phyloP scores from a whole-genome alignment of 805 yeast species.

The Zygosaccharomyces lentus region DNA sequence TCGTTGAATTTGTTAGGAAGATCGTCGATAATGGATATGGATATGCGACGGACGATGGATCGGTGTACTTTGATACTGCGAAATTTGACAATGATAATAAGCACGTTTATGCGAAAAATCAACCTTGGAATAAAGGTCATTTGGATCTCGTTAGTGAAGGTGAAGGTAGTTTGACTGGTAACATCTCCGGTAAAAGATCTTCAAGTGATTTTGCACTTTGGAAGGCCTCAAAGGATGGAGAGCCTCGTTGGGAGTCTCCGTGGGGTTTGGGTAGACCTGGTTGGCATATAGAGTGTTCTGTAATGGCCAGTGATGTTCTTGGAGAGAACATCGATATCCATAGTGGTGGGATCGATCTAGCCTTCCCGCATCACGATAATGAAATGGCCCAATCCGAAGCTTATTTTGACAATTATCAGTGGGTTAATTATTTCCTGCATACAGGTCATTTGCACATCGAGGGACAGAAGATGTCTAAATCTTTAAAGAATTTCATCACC shows the following conservation, averaged over 20 bases:
- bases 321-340: slow-evolving; percentile 89
- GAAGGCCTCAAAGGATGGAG: slow-evolving; percentile 96
- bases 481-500: slow-evolving; percentile 91
- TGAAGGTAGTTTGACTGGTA: slow-evolving; percentile 72
- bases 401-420: slow-evolving; percentile 78
- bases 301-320: slow-evolving; percentile 89
- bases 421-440: slow-evolving; percentile 96
- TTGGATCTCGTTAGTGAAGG: slow-evolving; percentile 85
- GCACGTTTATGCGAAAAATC: slow-evolving; percentile 91
- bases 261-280: slow-evolving; percentile 99
- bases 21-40: slow-evolving; percentile 82
- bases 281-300: slow-evolving; percentile 99
- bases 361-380: slow-evolving; percentile 98
- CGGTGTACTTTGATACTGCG: slow-evolving; percentile 91
- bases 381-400: slow-evolving; percentile 98
- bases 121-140: slow-evolving; percentile 97
- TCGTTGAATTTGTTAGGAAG: slow-evolving; percentile 67
- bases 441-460: slow-evolving; percentile 97
- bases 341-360: slow-evolving; percentile 94
- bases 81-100: slow-evolving; percentile 65
- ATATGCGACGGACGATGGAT: slow-evolving; percentile 77
- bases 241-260: slow-evolving; percentile 91
- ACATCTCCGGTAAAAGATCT: slow-evolving; percentile 57
- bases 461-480: slow-evolving; percentile 97
- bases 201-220: slow-evolving; percentile 91